These are phyloP conservation scores for Letharia lupina DNA, from an alignment of 495 filamentous ascomycete genomes.

Conservation along the genomic window DNA sequence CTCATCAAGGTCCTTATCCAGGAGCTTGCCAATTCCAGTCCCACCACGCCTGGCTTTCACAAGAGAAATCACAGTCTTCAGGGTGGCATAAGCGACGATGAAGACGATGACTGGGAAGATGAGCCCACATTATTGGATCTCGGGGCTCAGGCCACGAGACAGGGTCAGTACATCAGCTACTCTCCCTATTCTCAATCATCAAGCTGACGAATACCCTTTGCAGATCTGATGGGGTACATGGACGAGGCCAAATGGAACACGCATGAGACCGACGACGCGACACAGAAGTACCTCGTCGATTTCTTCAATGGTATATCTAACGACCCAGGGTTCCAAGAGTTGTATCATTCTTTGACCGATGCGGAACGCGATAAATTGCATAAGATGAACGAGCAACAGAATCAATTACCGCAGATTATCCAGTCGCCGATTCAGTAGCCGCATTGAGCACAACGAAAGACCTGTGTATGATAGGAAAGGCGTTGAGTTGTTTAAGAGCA, in stretches of 20 bases:
- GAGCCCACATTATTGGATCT: constrained; percentile 68
- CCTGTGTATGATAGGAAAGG: background rate
- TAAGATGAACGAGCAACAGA: constrained; percentile 20
- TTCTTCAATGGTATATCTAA: constrained; percentile 73
- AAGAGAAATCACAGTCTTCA: constrained; percentile 33
- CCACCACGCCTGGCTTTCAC: constrained; percentile 27
- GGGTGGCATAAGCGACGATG: constrained; percentile 45
- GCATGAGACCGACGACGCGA: constrained; percentile 82
- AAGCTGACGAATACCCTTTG: constrained; percentile 1
- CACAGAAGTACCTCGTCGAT: constrained; percentile 67
- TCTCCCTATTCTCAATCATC: background rate
- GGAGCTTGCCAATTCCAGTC: constrained; percentile 59
- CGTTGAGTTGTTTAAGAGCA: background rate
- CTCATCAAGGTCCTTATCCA: constrained; percentile 93
- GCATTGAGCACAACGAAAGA: background rate
- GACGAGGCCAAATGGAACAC: constrained; percentile 37
- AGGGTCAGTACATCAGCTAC: constrained; percentile 19
- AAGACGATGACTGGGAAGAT: constrained; percentile 89
- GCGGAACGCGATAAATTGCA: constrained; percentile 68
- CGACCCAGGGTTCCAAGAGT: constrained; percentile 62
- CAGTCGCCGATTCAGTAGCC: background rate
- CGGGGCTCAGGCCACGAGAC: constrained; percentile 45
- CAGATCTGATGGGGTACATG: constrained; percentile 69
- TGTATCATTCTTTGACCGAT: constrained; percentile 59
- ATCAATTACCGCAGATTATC: background rate